Conservation (phyloP, 2,329 filamentous ascomycete genomes). For the Fusarium nelsonii region DNA sequence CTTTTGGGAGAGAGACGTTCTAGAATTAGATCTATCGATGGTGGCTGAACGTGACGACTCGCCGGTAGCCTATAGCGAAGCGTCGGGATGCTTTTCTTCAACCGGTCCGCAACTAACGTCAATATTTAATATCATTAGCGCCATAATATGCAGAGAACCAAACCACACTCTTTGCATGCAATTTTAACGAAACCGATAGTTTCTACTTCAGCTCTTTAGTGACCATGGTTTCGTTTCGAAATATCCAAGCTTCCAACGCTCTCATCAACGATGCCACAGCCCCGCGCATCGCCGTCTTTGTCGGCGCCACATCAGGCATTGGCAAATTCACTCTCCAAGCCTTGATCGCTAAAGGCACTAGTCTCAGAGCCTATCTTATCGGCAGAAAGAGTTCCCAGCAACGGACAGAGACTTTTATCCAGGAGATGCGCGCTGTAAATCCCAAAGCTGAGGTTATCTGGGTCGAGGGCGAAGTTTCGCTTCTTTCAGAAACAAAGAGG, state of each 20-base stretch:
- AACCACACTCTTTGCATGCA: neutral
- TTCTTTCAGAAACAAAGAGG: slow-evolving; percentile 57
- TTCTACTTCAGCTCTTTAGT: neutral
- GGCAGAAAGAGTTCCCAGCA: slow-evolving; percentile 56
- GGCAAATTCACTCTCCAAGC: slow-evolving; percentile 56
- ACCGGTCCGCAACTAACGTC: slow-evolving; percentile 1
- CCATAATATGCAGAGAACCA: neutral
- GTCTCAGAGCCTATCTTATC: slow-evolving; percentile 57
- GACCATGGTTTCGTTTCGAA: slow-evolving; percentile 51
- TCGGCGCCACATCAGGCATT: slow-evolving; percentile 61
- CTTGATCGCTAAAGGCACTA: slow-evolving; percentile 52
- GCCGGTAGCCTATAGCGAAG: neutral
- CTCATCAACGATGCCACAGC: slow-evolving; percentile 54
- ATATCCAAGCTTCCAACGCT: slow-evolving; percentile 56
- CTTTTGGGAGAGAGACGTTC: neutral
- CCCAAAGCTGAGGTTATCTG: slow-evolving; percentile 58
- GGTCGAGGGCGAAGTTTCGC: slow-evolving; percentile 58
- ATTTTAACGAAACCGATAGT: neutral
- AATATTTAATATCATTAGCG: slow-evolving; percentile 1
- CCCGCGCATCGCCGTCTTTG: slow-evolving; percentile 58
- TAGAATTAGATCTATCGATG: slow-evolving; percentile 2
- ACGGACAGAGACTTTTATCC: slow-evolving; percentile 50
- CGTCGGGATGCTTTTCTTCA: neutral
- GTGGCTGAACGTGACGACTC: neutral
- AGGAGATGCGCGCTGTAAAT: slow-evolving; percentile 54